Conservation (phyloP, 768 basidiomycete genomes). For the Tremella mesenterica region DNA sequence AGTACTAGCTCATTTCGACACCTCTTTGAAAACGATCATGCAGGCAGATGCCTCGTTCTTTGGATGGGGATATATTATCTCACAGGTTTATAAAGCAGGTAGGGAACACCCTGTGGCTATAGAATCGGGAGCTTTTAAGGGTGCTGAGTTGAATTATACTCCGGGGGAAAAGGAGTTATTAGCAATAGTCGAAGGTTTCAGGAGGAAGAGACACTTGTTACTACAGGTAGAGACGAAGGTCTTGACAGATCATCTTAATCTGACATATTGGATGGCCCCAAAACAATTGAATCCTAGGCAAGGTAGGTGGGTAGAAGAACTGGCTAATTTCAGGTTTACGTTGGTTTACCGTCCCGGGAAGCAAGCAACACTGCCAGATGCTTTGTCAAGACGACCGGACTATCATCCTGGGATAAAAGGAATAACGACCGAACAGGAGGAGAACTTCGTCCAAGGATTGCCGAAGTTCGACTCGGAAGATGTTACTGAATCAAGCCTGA, state of each 20-base stretch:
- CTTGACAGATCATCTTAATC: constrained; percentile 7
- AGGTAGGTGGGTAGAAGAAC: neutral
- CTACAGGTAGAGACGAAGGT: neutral
- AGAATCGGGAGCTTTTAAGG: constrained; percentile 12
- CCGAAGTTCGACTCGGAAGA: neutral
- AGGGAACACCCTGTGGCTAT: constrained; percentile 16
- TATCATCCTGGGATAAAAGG: neutral
- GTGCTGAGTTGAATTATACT: constrained; percentile 49
- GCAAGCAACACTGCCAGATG: constrained; percentile 2
- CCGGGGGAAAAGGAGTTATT: constrained; percentile 41
- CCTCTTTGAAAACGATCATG: constrained; percentile 4
- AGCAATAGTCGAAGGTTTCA: constrained; percentile 11
- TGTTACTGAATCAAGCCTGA: too few relatives aligned
- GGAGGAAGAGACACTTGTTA: constrained; percentile 2
- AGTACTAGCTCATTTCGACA: constrained; percentile 9
- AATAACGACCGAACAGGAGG: neutral
- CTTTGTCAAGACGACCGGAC: constrained; percentile 4
- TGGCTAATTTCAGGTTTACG: neutral
- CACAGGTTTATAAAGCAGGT: constrained; percentile 21
- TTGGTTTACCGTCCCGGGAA: constrained; percentile 10
- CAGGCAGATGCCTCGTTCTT: constrained; percentile 35
- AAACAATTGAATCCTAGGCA: constrained; percentile 45
- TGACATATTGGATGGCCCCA: constrained; percentile 8
- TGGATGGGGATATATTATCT: constrained; percentile 38
- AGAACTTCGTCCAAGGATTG: too few relatives aligned